Percentiles rank a stretch among this genome's conserved stretches.
Evolutionary conservation across 768 basidiomycete species (phyloP).

Genomic region (Leccinum ochraceum): DNA sequence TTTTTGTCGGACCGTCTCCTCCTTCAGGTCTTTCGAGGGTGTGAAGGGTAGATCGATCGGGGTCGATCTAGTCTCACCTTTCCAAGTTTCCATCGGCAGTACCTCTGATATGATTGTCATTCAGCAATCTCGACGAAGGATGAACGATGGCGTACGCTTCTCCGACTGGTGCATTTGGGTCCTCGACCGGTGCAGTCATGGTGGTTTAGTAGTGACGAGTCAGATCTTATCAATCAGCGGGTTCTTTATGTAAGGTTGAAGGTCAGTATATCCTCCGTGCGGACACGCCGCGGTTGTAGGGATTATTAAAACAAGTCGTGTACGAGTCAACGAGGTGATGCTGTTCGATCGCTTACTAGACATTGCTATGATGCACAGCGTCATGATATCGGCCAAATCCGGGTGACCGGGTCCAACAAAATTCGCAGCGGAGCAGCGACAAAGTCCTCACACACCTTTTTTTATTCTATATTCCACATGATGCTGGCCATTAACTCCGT

Average conservation of each 20-base stretch:
- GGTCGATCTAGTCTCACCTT: slow-evolving; percentile 8
- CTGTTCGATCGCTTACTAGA: neutral
- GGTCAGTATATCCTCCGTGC: slow-evolving; percentile 5
- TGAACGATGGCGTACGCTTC: slow-evolving; percentile 8
- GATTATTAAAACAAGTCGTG: no score
- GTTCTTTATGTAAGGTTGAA: slow-evolving; percentile 22
- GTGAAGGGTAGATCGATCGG: slow-evolving; percentile 4
- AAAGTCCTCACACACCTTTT: slow-evolving; percentile 2
- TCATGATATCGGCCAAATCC: slow-evolving; percentile 17
- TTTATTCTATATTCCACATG: neutral
- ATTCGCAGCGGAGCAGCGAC: neutral
- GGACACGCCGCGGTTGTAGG: no score
- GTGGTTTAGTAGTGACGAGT: slow-evolving; percentile 2
- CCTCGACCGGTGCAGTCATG: slow-evolving; percentile 17
- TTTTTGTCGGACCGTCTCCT: slow-evolving; percentile 71
- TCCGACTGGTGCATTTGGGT: neutral
- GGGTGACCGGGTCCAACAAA: slow-evolving; percentile 5
- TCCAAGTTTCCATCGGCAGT: slow-evolving; percentile 12
- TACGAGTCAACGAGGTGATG: no score
- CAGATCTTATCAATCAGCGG: slow-evolving; percentile 25
- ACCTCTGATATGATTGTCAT: slow-evolving; percentile 4
- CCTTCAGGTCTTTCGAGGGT: slow-evolving; percentile 20
- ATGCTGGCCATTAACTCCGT: slow-evolving; percentile 48
- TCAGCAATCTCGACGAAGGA: neutral
- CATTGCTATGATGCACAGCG: slow-evolving; percentile 2